Percentiles rank a stretch among this genome's conserved stretches.
Evolutionary conservation across 192 early-diverging fungal species (phyloP).

Genomic region (Endogone sp.): DNA sequence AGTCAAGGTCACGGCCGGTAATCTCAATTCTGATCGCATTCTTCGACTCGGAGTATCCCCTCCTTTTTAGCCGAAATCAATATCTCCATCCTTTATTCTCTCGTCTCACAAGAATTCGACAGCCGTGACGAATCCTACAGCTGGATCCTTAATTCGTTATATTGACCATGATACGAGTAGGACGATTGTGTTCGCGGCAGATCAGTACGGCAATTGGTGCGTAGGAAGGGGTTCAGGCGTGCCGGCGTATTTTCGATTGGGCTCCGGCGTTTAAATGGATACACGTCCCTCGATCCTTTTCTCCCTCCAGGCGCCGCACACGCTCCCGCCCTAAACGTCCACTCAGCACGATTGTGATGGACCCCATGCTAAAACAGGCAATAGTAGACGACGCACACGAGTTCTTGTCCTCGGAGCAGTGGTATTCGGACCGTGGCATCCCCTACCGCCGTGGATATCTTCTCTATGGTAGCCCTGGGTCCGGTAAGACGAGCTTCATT

Average conservation of each 20-base stretch:
- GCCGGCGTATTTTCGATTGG: neutral
- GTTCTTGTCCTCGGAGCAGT: constrained; percentile 51
- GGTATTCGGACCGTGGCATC: constrained; percentile 55
- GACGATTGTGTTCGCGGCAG: constrained; percentile 62
- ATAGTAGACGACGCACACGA: constrained; percentile 43
- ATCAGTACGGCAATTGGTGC: constrained; percentile 66
- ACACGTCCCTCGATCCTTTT: neutral
- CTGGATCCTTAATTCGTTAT: constrained; percentile 44
- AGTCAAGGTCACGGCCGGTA: constrained; percentile 34
- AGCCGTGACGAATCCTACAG: constrained; percentile 51
- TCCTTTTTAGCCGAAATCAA: too few species aligned
- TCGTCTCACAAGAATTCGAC: constrained; percentile 54
- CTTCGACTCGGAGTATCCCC: too few species aligned
- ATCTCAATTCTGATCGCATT: neutral
- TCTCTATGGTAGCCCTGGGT: constrained; percentile 68
- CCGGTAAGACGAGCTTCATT: constrained; percentile 62
- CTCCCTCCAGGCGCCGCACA: constrained; percentile 25
- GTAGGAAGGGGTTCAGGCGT: neutral
- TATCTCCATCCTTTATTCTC: too few species aligned
- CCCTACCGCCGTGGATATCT: constrained; percentile 66
- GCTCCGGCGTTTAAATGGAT: too few species aligned
- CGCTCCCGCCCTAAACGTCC: constrained; percentile 47
- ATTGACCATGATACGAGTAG: constrained; percentile 54
- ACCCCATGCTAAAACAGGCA: constrained; percentile 35
- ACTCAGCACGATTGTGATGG: constrained; percentile 50